Evolutionary conservation across 73 alveolate genomes (phyloP).

Genomic region (Paramecium caudatum): DNA sequence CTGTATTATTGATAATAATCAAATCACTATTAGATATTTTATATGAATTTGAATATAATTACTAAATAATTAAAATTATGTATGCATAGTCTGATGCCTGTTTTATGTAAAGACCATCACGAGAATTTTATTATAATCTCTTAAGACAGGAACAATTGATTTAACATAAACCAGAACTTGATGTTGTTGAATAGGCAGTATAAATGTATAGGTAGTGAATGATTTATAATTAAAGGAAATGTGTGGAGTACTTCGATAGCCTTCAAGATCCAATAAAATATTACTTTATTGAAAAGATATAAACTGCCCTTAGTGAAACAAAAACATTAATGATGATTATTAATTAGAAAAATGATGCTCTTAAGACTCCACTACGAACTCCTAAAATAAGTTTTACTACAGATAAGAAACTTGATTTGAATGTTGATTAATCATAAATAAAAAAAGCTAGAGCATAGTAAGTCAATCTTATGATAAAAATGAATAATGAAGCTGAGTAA

Average conservation of each 20-base stretch:
- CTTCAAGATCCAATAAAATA: slow-evolving; percentile 45
- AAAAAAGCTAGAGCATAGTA: slow-evolving; percentile 37
- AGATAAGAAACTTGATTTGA: background rate
- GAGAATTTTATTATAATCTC: background rate
- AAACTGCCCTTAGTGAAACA: slow-evolving; percentile 28
- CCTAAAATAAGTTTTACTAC: background rate
- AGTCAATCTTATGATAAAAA: slow-evolving; percentile 27
- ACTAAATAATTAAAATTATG: background rate
- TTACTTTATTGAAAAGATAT: slow-evolving; percentile 41
- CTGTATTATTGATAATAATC: background rate
- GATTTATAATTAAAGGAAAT: background rate
- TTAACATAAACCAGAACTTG: background rate
- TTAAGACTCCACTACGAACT: background rate
- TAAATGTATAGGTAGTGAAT: slow-evolving; percentile 20
- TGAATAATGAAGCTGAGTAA: slow-evolving; percentile 35
- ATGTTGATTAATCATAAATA: background rate
- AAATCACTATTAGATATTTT: no score
- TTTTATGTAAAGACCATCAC: slow-evolving; percentile 6
- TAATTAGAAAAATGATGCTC: background rate
- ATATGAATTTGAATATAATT: background rate
- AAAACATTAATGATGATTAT: slow-evolving; percentile 9
- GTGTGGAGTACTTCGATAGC: slow-evolving; percentile 52
- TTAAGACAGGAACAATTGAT: background rate
- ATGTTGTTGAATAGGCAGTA: slow-evolving; percentile 3
- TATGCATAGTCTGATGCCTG: background rate